Evolutionary conservation across 2,329 filamentous ascomycete genomes (phyloP).

Genomic region (Epichloe festucae): DNA sequence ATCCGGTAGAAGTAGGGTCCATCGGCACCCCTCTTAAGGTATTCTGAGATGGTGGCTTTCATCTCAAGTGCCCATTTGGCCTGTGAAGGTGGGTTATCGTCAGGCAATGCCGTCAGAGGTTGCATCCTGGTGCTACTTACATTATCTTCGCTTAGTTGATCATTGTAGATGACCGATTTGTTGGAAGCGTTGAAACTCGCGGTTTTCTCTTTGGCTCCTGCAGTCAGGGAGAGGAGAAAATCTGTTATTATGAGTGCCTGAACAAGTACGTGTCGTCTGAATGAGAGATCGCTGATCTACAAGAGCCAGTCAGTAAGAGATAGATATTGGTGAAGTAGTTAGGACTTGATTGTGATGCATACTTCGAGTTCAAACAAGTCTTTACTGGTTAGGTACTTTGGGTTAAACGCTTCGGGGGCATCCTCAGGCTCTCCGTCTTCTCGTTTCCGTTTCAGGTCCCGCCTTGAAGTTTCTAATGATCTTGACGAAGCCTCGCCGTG

Average conservation of each 20-base stretch:
- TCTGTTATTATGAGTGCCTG: slow-evolving; percentile 91
- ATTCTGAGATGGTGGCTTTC: slow-evolving; percentile 66
- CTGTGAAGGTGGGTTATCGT: slow-evolving; percentile 26
- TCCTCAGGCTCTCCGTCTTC: slow-evolving; percentile 41
- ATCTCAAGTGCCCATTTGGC: slow-evolving; percentile 74
- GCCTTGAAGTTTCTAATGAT: slow-evolving; percentile 47
- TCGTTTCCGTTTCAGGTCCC: slow-evolving; percentile 58
- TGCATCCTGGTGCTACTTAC: slow-evolving; percentile 33
- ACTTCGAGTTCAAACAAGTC: slow-evolving; percentile 94
- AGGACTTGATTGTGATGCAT: slow-evolving; percentile 12
- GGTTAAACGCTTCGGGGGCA: slow-evolving; percentile 53
- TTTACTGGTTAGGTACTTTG: slow-evolving; percentile 94
- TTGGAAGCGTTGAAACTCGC: slow-evolving; percentile 55
- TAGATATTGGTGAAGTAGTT: not conserved
- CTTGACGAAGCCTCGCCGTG: slow-evolving; percentile 38
- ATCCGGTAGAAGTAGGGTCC: slow-evolving; percentile 92
- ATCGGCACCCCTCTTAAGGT: slow-evolving; percentile 67
- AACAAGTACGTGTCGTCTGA: slow-evolving; percentile 85
- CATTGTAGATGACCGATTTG: slow-evolving; percentile 73
- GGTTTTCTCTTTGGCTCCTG: slow-evolving; percentile 68
- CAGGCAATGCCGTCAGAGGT: not conserved
- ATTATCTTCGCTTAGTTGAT: slow-evolving; percentile 72
- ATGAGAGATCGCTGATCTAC: slow-evolving; percentile 83
- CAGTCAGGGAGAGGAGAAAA: slow-evolving; percentile 82
- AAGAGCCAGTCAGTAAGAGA: not conserved